Evolutionary conservation across 352 stramenopile species (phyloP), one percentile per base, ranked within the genome.

Genomic region (Peronospora belbahrii): DNA sequence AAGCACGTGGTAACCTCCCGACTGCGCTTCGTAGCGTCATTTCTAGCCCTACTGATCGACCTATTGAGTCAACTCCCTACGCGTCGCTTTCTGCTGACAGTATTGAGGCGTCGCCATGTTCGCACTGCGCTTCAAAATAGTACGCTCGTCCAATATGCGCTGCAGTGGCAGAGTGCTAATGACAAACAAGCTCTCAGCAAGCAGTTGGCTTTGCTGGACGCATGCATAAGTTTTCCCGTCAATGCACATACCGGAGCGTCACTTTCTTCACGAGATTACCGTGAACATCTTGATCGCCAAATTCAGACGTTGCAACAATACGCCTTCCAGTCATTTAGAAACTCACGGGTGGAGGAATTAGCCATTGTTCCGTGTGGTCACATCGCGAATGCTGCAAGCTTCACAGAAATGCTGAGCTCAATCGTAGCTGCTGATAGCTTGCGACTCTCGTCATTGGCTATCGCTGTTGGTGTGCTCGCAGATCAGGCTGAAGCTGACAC

Each of bases 41-140:
- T 83, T 30, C 43, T 97, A 45, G 76, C 78, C 34, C 62, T 96
- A 25, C 45, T 95, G 27, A 78, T 74, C 19, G 88, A 97, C 32
- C 57, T 97, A 6, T 63, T 97, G 38, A 72, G 54, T 18, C 84
- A 96, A 55, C 58, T 95, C 2, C 76, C 88, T n/a, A 97, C 90
- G 15, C 83, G 89, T n/a, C 80, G 83, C 28, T 95, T 94, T 33
- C 55, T 96, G 8, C 53, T 73, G 30, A 64, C 67, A 10, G 55
- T 95, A 30, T 43, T 96, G 27, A 61, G 80, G 2, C 74, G 85
- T 37, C 41, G 57, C 20, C 85, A 91, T 38, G 41, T 95, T 19
- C 30, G 75, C 2, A 55, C 66, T 13, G 31, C 36, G 7, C 58
- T 84, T 15, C 55, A 59, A 3, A 61, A 61, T 8, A 83, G 74